Conservation (phyloP, 75 land plant species). For the Cunninghamia lanceolata region DNA sequence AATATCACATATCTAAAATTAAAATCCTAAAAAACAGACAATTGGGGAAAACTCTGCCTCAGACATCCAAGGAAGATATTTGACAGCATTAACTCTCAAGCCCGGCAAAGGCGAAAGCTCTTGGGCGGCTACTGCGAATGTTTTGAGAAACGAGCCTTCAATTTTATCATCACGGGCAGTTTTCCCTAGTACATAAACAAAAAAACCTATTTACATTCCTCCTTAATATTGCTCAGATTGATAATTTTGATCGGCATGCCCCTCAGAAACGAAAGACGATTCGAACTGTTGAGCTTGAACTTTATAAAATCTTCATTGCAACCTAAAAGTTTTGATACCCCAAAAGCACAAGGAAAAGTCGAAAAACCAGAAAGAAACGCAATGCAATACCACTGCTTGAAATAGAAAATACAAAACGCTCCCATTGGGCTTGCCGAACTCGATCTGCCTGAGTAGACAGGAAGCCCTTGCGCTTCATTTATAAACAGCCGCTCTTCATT, state of each 20-base stretch:
- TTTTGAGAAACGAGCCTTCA: constrained; percentile 35
- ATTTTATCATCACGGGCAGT: constrained; percentile 11
- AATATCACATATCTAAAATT: too few species aligned
- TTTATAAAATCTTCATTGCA: not conserved
- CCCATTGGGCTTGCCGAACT: too few species aligned
- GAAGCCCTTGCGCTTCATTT: too few species aligned
- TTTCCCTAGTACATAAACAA: not conserved
- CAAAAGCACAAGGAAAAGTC: not conserved
- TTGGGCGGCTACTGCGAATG: constrained; percentile 44
- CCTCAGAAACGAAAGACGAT: not conserved
- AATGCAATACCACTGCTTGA: too few species aligned
- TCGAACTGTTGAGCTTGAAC: not conserved
- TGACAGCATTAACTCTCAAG: constrained; percentile 29
- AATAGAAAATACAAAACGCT: too few species aligned
- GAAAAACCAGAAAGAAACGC: too few species aligned
- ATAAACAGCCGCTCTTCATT: too few species aligned
- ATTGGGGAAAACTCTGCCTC: not conserved
- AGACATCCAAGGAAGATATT: constrained; percentile 31
- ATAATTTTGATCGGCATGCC: not conserved
- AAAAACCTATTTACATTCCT: not conserved
- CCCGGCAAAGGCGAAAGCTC: constrained; percentile 37
- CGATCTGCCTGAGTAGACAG: too few species aligned
- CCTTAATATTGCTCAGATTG: not conserved
- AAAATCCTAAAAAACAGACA: too few species aligned
- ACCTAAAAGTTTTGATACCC: not conserved